phyloP scores from a whole-genome alignment of 2,329 filamentous ascomycete genomes.

The Lachnellula suecica region DNA sequence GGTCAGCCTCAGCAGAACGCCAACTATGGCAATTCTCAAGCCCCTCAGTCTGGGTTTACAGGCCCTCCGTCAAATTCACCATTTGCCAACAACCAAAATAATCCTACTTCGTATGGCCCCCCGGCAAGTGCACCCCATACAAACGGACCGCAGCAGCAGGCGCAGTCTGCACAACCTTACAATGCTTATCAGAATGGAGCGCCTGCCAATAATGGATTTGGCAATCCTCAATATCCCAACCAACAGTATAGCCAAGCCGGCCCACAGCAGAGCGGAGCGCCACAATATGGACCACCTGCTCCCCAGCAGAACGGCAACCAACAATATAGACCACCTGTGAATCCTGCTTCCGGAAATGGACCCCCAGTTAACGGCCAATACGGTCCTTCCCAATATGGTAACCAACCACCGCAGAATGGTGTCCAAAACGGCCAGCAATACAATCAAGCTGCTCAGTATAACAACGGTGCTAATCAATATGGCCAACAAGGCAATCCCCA shows the following conservation, averaged over 20 bases:
- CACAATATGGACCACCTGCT: constrained; percentile 11
- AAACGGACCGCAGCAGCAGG: neutral
- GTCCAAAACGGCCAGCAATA: constrained; percentile 4
- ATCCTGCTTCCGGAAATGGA: constrained; percentile 4
- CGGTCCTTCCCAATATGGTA: constrained; percentile 12
- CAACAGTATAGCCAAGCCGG: neutral
- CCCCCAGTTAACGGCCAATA: constrained; percentile 5
- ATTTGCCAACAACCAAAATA: neutral
- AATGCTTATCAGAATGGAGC: constrained; percentile 9
- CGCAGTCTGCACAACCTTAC: neutral
- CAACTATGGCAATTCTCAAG: neutral
- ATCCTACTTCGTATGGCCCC: constrained; percentile 1
- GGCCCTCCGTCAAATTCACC: neutral
- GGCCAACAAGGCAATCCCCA: neutral
- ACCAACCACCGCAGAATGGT: constrained; percentile 8
- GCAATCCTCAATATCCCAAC: neutral
- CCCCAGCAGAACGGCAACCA: neutral
- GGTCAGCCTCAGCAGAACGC: neutral
- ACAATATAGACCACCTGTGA: constrained; percentile 8
- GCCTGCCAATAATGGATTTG: neutral
- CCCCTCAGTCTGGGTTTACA: constrained; percentile 1
- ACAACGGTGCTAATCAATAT: constrained; percentile 1
- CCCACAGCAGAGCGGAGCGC: neutral
- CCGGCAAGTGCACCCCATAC: neutral
- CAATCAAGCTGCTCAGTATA: neutral